A percentile compares a stretch with the other conserved stretches of the same genome.
phyloP scores from a whole-genome alignment of 176 grass and related monocot species.

The Juncus effusus region DNA sequence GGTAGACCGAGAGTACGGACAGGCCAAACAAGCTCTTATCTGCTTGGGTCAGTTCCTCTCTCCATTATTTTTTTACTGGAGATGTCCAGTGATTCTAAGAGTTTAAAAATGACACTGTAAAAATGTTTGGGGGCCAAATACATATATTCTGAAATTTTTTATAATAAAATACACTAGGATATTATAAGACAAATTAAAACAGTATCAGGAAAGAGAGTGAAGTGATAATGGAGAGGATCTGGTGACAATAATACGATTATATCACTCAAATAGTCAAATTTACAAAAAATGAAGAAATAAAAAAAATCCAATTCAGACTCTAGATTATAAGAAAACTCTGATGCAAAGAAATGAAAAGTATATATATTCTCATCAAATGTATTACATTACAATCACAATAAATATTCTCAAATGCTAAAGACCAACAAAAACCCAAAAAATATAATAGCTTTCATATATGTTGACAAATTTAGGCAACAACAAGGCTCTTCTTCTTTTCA shows the following conservation, averaged over 20 bases:
- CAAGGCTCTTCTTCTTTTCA: conserved; percentile 55
- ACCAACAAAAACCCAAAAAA: conserved; percentile 5
- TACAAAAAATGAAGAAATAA: too few species aligned
- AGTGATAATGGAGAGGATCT: not conserved
- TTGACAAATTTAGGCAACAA: conserved; percentile 26
- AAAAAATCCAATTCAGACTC: not conserved
- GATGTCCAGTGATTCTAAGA: too few species aligned
- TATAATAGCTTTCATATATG: not conserved
- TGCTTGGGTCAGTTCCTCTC: too few species aligned
- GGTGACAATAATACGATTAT: conserved; percentile 1
- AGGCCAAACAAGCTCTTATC: too few species aligned
- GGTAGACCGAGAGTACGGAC: too few species aligned
- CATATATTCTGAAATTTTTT: too few species aligned
- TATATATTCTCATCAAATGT: conserved; percentile 10
- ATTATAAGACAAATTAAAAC: too few species aligned
- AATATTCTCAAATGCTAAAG: not conserved
- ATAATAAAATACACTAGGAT: too few species aligned
- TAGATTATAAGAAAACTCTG: not conserved
- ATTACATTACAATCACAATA: not conserved
- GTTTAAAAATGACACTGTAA: too few species aligned
- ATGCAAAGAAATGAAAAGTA: not conserved
- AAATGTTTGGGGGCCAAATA: too few species aligned
- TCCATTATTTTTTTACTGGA: too few species aligned
- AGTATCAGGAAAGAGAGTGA: not conserved
- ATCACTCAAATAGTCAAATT: not conserved